phyloP scores from a whole-genome alignment of 371 early-diverging fungal genomes.

The Blakeslea trispora region DNA sequence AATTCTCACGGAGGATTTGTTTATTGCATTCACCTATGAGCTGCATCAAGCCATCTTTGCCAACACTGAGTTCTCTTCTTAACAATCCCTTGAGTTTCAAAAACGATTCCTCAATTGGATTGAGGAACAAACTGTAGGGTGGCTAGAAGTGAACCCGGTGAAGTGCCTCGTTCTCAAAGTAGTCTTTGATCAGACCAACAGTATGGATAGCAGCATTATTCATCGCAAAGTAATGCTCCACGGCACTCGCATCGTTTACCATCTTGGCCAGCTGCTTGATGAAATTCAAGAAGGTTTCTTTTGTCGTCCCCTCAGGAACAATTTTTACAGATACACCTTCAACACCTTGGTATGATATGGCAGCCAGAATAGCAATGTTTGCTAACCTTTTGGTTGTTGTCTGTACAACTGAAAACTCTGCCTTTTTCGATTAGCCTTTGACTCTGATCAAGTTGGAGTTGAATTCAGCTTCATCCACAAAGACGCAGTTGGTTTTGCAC shows the following conservation, averaged over 20 bases:
- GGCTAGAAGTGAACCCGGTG: slow-evolving; percentile 8
- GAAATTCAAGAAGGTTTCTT: neutral
- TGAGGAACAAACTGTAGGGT: slow-evolving; percentile 1
- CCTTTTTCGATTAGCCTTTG: neutral
- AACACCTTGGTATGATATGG: slow-evolving; percentile 5
- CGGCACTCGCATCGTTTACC: neutral
- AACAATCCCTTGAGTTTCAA: slow-evolving; percentile 1
- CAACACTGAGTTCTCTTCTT: slow-evolving; percentile 8
- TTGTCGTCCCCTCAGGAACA: neutral
- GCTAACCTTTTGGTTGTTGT: neutral
- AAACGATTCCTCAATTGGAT: slow-evolving; percentile 11
- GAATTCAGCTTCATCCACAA: slow-evolving; percentile 1
- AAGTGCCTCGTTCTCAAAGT: neutral
- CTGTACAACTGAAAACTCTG: neutral
- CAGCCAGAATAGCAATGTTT: slow-evolving; percentile 2
- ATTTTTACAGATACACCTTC: slow-evolving; percentile 1
- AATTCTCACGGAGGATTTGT: too few species aligned
- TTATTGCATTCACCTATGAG: too few species aligned
- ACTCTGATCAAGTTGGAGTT: neutral
- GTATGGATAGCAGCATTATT: slow-evolving; percentile 12
- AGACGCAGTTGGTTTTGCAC: neutral
- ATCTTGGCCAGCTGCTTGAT: neutral
- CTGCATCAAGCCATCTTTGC: too few species aligned
- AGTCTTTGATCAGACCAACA: neutral
- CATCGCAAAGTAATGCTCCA: slow-evolving; percentile 6